A percentile compares a stretch with the other conserved stretches of the same genome.
These are phyloP conservation scores for Protea cynaroides DNA, from an alignment of 164 flowering plant species.

Conservation along the genomic window DNA sequence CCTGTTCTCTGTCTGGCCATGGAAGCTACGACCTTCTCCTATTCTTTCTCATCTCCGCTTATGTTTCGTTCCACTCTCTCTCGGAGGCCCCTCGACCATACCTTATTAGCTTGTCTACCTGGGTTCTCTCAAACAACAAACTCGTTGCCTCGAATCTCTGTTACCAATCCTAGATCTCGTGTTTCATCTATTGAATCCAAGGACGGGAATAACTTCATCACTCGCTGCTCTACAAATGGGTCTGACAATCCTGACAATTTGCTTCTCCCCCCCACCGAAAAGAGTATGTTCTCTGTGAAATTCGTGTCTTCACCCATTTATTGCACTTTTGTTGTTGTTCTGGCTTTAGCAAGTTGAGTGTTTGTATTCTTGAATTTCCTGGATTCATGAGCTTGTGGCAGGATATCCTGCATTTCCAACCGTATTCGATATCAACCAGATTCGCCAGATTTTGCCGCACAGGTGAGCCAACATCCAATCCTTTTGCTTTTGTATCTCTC, in stretches of 20 bases:
- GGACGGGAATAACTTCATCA: conserved; percentile 1
- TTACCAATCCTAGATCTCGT: conserved; percentile 7
- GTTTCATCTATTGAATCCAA: background rate
- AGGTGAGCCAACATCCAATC: conserved; percentile 35
- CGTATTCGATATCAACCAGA: conserved; percentile 76
- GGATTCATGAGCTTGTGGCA: conserved; percentile 17
- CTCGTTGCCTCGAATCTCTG: conserved; percentile 5
- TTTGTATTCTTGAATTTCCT: background rate
- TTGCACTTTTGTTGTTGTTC: background rate
- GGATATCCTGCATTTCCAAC: conserved; percentile 73
- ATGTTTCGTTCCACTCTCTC: conserved; percentile 9
- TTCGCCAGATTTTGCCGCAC: conserved; percentile 84
- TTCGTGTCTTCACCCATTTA: background rate
- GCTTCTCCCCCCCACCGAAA: conserved; percentile 22
- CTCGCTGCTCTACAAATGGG: conserved; percentile 8
- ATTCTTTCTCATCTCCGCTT: conserved; percentile 10
- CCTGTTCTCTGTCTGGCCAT: conserved; percentile 7
- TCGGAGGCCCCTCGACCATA: background rate
- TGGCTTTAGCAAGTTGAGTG: background rate
- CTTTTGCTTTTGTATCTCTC: background rate
- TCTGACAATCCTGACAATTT: conserved; percentile 5
- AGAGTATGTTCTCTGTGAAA: conserved; percentile 15
- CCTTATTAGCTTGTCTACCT: background rate
- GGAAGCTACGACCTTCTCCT: conserved; percentile 19
- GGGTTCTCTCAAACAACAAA: background rate